Evolutionary conservation across 345 rosid species (phyloP).

Genomic region (Eutrema yunnanense): DNA sequence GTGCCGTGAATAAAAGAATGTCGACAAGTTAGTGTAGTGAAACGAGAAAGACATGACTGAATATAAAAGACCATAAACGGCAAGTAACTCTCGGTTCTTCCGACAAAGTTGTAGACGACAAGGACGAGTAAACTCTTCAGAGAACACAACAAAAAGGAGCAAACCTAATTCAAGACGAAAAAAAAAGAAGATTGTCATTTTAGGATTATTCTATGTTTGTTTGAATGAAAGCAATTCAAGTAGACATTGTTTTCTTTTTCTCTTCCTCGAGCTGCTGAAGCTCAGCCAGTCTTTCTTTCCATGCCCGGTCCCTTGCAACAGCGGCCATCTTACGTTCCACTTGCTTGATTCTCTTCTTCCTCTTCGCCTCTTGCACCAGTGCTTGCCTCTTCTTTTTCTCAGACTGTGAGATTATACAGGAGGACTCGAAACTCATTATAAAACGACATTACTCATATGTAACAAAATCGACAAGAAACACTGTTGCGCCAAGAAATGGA

Average conservation of each 20-base stretch:
- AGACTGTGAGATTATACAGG: constrained; percentile 40
- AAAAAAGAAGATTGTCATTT: background rate
- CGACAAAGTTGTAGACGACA: background rate
- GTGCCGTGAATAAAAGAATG: background rate
- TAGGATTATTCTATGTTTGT: constrained; percentile 2
- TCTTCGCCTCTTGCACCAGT: constrained; percentile 69
- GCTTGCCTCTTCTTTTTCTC: constrained; percentile 93
- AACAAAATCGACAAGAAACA: background rate
- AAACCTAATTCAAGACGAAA: background rate
- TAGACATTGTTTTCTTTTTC: constrained; percentile 55
- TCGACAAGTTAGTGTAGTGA: too few species aligned
- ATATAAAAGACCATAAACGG: background rate
- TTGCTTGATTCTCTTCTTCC: constrained; percentile 54
- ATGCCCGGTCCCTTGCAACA: constrained; percentile 84
- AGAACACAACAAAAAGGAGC: background rate
- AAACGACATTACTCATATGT: background rate
- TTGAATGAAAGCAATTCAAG: constrained; percentile 27
- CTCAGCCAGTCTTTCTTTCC: constrained; percentile 72
- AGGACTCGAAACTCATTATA: background rate
- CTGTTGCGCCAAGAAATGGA: background rate
- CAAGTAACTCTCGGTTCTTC: constrained; percentile 7
- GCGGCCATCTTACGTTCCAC: constrained; percentile 83
- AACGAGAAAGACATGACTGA: constrained; percentile 8
- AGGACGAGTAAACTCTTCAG: background rate
- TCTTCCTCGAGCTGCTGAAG: constrained; percentile 73